Evolutionary conservation across 192 early-diverging fungal species (phyloP), one percentile per base, ranked within the genome.

Genomic region (Anaeromyces robustus): DNA sequence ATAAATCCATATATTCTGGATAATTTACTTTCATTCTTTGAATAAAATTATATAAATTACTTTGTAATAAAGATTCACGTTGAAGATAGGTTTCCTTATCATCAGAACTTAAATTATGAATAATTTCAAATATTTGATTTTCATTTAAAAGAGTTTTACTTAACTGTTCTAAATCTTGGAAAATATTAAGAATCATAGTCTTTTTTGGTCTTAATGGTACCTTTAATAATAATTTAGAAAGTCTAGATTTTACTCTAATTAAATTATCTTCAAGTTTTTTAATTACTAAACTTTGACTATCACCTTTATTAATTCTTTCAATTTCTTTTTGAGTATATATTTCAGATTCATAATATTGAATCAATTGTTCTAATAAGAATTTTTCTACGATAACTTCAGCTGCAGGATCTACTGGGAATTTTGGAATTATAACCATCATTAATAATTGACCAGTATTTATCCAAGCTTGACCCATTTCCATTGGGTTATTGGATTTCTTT

Each of bases 391-490:
- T 88, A 1, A 93, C 88, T 80, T 91, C 90, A 7, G 92, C 87
- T 11, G 94, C 95, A 4, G 97, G 96, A 85, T 98, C 97, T 29
- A 94, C 86, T 0, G 94, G 90, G 29, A 94, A 90, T 30, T 89
- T 84, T 11, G 97, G 97, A 30, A 98, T 85, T 77, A 95, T 95
- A 2, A 89, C 83, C 12, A 84, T 82, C 78, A 96, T 80, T 83
- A 95, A 88, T 2, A 89, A 85, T 16, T 93, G 52, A 0, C 89
- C 89, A 14, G 92, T 81, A 30, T 84, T 84, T 11, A 92, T 84
- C 85, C 92, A 92, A 0, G 90, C 85, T 82, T 88, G 87, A 31
- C 91, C 92, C 30, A 89, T 84, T 29, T 82, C 78, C 17, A 28
- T 31, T 37, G 32, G 43, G 22, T 68, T 9, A n/a, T 84, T 37